Conservation (phyloP, 371 early-diverging fungal genomes). For the Saksenaea oblongispora region DNA sequence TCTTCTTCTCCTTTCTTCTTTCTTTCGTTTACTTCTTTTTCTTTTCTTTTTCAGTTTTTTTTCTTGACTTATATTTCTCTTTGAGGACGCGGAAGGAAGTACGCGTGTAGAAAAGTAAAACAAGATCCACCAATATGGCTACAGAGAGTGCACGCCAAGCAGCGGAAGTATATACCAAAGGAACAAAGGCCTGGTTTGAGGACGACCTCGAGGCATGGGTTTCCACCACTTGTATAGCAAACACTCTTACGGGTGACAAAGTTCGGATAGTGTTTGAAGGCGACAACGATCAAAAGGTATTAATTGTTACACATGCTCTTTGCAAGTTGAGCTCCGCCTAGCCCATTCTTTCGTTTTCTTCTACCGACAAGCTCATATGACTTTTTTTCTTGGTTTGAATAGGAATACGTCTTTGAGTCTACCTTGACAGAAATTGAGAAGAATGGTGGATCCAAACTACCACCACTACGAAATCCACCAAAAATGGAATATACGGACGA, state of each 20-base stretch:
- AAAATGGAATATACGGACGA: slow-evolving; percentile 90
- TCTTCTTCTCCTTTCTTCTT: not conserved
- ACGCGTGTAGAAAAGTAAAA: not conserved
- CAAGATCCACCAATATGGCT: not conserved
- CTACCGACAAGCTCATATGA: slow-evolving; percentile 1
- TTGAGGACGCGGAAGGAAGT: not conserved
- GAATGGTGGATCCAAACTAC: slow-evolving; percentile 66
- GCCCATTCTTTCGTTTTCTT: not conserved
- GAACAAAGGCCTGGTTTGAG: slow-evolving; percentile 86
- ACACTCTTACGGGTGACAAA: slow-evolving; percentile 47
- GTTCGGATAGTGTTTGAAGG: slow-evolving; percentile 61
- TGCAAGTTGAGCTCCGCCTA: not conserved
- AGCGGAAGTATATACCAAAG: slow-evolving; percentile 64
- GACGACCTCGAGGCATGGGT: slow-evolving; percentile 84
- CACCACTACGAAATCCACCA: slow-evolving; percentile 91
- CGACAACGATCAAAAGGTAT: slow-evolving; percentile 56
- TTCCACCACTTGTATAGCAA: slow-evolving; percentile 61
- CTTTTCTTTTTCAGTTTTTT: not conserved
- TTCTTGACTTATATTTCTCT: not conserved
- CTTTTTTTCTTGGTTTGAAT: not conserved
- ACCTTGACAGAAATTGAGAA: slow-evolving; percentile 70
- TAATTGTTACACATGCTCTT: slow-evolving; percentile 1
- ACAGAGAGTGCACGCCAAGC: slow-evolving; percentile 26
- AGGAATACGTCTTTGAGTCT: slow-evolving; percentile 77
- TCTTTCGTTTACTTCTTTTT: not conserved